These are phyloP conservation scores for Boletus speciosus DNA, from an alignment of 768 basidiomycete species.

Conservation along the genomic window DNA sequence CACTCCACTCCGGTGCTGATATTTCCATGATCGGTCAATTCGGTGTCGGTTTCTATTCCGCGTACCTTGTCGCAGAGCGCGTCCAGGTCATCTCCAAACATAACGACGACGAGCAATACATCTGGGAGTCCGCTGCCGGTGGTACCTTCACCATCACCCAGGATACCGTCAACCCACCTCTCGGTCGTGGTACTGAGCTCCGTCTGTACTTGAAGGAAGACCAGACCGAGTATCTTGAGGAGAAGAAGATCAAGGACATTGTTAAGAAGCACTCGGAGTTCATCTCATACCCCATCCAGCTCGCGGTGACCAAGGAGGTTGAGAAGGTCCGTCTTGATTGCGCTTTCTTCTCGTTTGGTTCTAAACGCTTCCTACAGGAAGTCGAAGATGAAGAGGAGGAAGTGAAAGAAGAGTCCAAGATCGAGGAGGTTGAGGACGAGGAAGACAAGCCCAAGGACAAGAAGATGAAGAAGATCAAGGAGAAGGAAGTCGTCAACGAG, in stretches of 20 bases:
- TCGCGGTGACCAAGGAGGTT: slow-evolving; percentile 97
- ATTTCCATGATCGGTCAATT: slow-evolving; percentile 98
- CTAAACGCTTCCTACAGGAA: slow-evolving; percentile 48
- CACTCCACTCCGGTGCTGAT: slow-evolving; percentile 83
- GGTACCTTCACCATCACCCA: slow-evolving; percentile 98
- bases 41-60: slow-evolving; percentile 99
- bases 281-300: slow-evolving; percentile 99
- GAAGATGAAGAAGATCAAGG: slow-evolving; percentile 94
- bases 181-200: slow-evolving; percentile 93
- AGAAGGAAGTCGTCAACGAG: slow-evolving; percentile 82
- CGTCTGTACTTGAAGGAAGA: slow-evolving; percentile 96
- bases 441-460: slow-evolving; percentile 84
- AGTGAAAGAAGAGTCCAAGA: slow-evolving; percentile 70
- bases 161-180: slow-evolving; percentile 83
- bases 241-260: slow-evolving; percentile 98
- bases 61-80: slow-evolving; percentile 97
- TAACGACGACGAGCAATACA: slow-evolving; percentile 99
- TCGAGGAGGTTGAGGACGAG: slow-evolving; percentile 81
- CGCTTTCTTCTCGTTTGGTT: neutral
- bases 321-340: slow-evolving; percentile 72
- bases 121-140: slow-evolving; percentile 99
- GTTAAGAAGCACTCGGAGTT: slow-evolving; percentile 99
- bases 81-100: slow-evolving; percentile 99
- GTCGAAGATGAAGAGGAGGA: slow-evolving; percentile 83
- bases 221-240: slow-evolving; percentile 97